Evolutionary conservation across 2,329 filamentous ascomycete species (phyloP), one percentile per base, ranked within the genome.

Genomic region (Pestalotiopsis sp.): DNA sequence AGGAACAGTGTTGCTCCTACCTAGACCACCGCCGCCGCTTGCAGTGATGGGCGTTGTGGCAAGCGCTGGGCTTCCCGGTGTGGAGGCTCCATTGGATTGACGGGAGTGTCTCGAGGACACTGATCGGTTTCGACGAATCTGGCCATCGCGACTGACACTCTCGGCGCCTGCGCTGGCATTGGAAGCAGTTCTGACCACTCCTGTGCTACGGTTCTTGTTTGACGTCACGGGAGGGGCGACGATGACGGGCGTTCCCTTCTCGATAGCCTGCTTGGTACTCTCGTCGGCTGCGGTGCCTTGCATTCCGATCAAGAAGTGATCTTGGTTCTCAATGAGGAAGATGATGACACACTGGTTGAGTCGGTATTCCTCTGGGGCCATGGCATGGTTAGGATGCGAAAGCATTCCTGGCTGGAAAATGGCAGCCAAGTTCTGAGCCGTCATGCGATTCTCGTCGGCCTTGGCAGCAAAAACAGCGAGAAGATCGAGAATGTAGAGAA

Each of bases 271-370:
- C 73, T 87, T 87, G 1, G 88, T 91, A 77, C 87, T 91, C 77
- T 97, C 93, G 77, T 98, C 95, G n/a, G 95, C 93, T n/a, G 90
- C 95, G n/a, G 95, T 98, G 59, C 96, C 96, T 77, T 94, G 93
- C 96, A 99, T 99, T 67, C 96, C 96, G 72, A 99, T 97, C 72
- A 99, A 84, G 85, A 99, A 99, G 80, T 97, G 93, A 77, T 99
- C 96, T 79, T 99, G 96, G 76, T 99, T 97, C 78, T 98, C 95
- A 73, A 99, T 99, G 74, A 99, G 83, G 80, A 99, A 99, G 64
- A 99, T 97, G 71, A 99, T 87, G 23, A 99, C 95, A 75, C 96
- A 95, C 85, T 99, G 96, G 78, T 97, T 98, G 5, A 99, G 85
- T 39, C 94, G 91, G 79, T 99, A 99, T 77, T 98, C 95, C 68